phyloP scores from a whole-genome alignment of 148 eudicot genomes.

The Gaultheria prostrata region DNA sequence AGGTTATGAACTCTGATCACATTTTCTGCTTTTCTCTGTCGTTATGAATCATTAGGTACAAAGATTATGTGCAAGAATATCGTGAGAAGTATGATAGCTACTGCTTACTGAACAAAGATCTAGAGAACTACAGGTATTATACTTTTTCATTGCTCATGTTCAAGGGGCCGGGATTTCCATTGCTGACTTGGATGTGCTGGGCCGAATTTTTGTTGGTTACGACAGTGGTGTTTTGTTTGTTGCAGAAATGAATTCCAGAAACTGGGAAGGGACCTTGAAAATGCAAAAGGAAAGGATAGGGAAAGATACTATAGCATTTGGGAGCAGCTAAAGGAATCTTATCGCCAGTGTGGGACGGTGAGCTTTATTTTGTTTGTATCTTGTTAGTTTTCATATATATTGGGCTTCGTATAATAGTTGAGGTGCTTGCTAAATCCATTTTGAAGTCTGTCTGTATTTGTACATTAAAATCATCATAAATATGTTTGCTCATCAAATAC shows the following conservation, averaged over 20 bases:
- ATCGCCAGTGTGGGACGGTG: constrained; percentile 79
- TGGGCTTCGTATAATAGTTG: neutral
- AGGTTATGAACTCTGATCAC: constrained; percentile 6
- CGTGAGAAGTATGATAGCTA: constrained; percentile 81
- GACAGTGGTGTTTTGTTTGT: constrained; percentile 10
- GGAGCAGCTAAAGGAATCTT: constrained; percentile 69
- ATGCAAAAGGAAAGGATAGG: constrained; percentile 65
- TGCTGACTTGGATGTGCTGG: neutral
- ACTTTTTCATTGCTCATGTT: constrained; percentile 8
- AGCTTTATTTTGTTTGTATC: constrained; percentile 25
- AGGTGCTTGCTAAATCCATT: neutral
- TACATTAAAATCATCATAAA: neutral
- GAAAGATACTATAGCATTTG: constrained; percentile 53
- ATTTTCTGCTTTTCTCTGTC: neutral
- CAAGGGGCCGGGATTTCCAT: neutral
- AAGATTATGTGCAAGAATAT: constrained; percentile 80
- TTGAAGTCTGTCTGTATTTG: neutral
- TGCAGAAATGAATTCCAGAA: constrained; percentile 67
- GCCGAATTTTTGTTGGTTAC: constrained; percentile 10
- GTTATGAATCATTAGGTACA: constrained; percentile 51
- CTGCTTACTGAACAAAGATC: constrained; percentile 61
- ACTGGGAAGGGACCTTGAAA: constrained; percentile 72
- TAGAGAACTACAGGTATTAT: constrained; percentile 67
- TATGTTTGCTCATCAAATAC: neutral
- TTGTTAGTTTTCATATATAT: neutral